These are phyloP conservation scores for Camellia oleifera DNA, from an alignment of 179 eudicot genomes.

Conservation along the genomic window DNA sequence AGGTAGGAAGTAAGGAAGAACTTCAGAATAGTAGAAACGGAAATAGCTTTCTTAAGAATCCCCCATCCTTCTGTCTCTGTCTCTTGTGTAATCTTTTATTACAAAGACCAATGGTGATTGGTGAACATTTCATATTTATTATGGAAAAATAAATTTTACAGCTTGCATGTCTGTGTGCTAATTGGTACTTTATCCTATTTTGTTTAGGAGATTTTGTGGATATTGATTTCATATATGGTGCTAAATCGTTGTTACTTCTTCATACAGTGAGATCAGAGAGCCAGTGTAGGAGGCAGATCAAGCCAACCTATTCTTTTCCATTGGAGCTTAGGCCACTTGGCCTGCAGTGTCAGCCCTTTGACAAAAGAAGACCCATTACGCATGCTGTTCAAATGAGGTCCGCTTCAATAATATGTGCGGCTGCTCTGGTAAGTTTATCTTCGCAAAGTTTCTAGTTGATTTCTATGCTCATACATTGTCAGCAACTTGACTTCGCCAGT, in stretches of 20 bases:
- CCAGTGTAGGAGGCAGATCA: constrained; percentile 10
- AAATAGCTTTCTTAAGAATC: no score
- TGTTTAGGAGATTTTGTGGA: not conserved
- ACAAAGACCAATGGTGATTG: not conserved
- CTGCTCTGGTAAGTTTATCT: constrained; percentile 23
- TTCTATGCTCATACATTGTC: not conserved
- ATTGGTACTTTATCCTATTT: not conserved
- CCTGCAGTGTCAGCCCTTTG: not conserved
- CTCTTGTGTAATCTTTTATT: no score
- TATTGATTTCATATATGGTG: not conserved
- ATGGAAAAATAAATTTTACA: not conserved
- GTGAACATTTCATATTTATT: not conserved
- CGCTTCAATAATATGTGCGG: constrained; percentile 17
- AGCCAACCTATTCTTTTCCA: constrained; percentile 5
- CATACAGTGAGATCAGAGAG: constrained; percentile 14
- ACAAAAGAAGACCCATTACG: constrained; percentile 4
- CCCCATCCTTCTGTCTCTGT: no score
- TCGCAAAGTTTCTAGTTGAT: not conserved
- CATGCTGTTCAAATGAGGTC: constrained; percentile 3
- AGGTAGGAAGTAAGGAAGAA: no score
- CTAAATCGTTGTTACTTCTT: not conserved
- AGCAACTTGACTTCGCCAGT: constrained; percentile 8
- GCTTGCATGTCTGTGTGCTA: not conserved
- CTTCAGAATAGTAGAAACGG: no score
- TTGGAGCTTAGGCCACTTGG: constrained; percentile 14